Evolutionary conservation across 2,329 filamentous ascomycete species (phyloP).

Genomic region (Penicillium sp.): DNA sequence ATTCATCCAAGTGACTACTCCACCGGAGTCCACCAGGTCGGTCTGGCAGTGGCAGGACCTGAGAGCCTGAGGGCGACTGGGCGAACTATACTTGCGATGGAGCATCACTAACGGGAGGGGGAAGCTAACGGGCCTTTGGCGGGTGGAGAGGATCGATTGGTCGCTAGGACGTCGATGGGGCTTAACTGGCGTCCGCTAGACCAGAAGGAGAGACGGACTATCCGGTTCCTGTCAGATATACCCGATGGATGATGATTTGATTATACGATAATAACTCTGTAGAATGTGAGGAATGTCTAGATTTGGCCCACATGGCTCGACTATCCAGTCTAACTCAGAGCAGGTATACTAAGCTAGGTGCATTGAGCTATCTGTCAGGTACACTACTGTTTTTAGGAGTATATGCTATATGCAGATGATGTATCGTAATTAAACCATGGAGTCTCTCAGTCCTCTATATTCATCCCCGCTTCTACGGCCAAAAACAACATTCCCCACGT

Average conservation of each 20-base stretch:
- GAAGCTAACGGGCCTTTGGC: background rate
- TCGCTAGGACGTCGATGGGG: background rate
- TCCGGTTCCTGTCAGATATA: background rate
- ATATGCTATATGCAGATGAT: background rate
- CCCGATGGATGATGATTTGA: background rate
- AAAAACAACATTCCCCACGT: background rate
- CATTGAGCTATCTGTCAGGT: background rate
- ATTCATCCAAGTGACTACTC: background rate
- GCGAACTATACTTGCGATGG: no score
- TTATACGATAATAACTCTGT: background rate
- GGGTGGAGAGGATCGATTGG: background rate
- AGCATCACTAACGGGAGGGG: background rate
- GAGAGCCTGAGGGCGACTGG: no score
- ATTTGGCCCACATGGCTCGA: background rate
- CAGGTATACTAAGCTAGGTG: background rate
- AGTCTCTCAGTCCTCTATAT: background rate
- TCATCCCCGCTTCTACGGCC: background rate
- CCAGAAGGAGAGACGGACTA: background rate
- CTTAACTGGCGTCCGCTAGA: background rate
- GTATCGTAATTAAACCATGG: background rate
- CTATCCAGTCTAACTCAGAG: background rate
- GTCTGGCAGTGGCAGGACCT: no score
- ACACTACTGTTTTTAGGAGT: background rate
- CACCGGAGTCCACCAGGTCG: no score
- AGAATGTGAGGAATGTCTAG: no score